Evolutionary conservation across 106 monocot genomes (phyloP).

Genomic region (Dendrobium nobile): DNA sequence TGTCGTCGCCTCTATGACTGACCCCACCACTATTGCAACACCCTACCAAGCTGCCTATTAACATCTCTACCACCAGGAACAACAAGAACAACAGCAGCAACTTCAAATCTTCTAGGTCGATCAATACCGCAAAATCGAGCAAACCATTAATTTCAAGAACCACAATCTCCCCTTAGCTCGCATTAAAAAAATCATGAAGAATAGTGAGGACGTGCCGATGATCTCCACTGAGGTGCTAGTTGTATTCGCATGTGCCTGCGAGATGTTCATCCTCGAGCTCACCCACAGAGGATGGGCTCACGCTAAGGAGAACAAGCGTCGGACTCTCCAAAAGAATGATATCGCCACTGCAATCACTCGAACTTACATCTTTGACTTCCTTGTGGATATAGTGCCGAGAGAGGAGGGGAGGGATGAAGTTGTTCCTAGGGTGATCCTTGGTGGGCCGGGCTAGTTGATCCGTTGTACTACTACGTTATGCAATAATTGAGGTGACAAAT

Average conservation of each 20-base stretch:
- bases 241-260: conserved; percentile 29
- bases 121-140: conserved; percentile 69
- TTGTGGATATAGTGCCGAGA: conserved; percentile 45
- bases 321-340: conserved; percentile 53
- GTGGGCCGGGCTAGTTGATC: not conserved
- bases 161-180: conserved; percentile 16
- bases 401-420: conserved; percentile 26
- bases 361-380: conserved; percentile 43
- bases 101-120: conserved; percentile 48
- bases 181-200: conserved; percentile 45
- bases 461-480: conserved; percentile 5
- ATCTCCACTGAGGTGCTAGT: conserved; percentile 82
- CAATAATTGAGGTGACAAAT: not conserved
- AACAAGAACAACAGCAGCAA: no score
- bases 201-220: conserved; percentile 58
- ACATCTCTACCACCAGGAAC: no score
- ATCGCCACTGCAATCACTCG: conserved; percentile 18
- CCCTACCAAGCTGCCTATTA: no score
- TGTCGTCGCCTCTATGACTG: no score
- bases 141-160: not conserved
- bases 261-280: no score
- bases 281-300: no score
- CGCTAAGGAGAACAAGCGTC: not conserved
- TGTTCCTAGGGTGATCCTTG: not conserved
- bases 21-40: no score